These are phyloP conservation scores for Kockiozyma suomiensis DNA, from an alignment of 805 yeast genomes.

Conservation along the genomic window DNA sequence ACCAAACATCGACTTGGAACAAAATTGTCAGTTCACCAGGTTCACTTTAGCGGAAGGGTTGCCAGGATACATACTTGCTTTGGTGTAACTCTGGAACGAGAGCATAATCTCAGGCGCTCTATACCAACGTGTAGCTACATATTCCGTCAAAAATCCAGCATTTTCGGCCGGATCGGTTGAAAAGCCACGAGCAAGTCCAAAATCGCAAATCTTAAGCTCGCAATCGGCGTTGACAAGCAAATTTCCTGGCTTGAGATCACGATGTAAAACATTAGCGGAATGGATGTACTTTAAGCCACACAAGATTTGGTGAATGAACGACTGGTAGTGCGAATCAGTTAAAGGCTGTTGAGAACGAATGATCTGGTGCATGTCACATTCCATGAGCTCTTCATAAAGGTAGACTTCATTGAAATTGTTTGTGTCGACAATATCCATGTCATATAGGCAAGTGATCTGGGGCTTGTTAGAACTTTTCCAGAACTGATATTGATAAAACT, in stretches of 20 bases:
- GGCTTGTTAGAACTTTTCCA: not conserved
- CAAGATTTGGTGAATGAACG: constrained; percentile 82
- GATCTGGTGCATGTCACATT: constrained; percentile 97
- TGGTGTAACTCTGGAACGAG: constrained; percentile 90
- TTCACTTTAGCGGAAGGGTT: too few species aligned
- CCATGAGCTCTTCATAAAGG: constrained; percentile 95
- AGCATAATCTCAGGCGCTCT: constrained; percentile 98
- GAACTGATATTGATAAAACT: not conserved
- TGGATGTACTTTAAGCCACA: constrained; percentile 91
- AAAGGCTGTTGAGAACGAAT: constrained; percentile 90
- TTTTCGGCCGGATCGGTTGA: constrained; percentile 79
- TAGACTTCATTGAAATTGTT: constrained; percentile 86
- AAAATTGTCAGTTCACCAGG: not conserved
- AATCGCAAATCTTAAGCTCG: constrained; percentile 93
- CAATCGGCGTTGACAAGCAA: constrained; percentile 93
- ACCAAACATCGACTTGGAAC: constrained; percentile 79
- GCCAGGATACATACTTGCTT: constrained; percentile 61
- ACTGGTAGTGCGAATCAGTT: constrained; percentile 93
- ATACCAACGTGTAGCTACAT: constrained; percentile 98
- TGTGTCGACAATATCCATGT: constrained; percentile 83
- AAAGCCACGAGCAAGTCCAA: constrained; percentile 93
- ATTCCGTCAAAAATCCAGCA: constrained; percentile 93
- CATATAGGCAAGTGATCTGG: constrained; percentile 85
- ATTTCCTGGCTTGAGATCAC: constrained; percentile 95
- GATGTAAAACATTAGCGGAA: constrained; percentile 87